phyloP scores from a whole-genome alignment of 1,139 yeast species.

The Yueomyces sp. region DNA sequence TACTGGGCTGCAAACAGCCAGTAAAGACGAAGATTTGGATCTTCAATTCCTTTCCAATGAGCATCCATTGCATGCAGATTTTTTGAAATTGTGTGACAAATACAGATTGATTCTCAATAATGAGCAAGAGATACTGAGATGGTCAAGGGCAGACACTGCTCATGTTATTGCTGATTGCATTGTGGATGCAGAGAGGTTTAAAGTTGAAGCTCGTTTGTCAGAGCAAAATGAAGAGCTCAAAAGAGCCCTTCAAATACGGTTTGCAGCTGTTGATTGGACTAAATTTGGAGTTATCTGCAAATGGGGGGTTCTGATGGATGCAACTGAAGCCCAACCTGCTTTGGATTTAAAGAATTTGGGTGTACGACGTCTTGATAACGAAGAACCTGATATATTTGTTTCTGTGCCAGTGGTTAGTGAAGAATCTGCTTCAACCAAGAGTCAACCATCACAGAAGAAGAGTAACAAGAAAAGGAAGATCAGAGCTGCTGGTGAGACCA shows the following conservation, averaged over 20 bases:
- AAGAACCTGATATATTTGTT: neutral
- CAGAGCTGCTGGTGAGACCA: conserved; percentile 55
- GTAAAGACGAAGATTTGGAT: conserved; percentile 34
- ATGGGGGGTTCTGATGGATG: conserved; percentile 5
- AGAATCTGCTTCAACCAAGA: conserved; percentile 6
- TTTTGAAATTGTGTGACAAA: conserved; percentile 39
- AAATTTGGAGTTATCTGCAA: conserved; percentile 34
- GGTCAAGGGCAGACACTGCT: neutral
- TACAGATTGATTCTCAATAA: conserved; percentile 28
- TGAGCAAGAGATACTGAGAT: conserved; percentile 12
- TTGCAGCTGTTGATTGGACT: conserved; percentile 79
- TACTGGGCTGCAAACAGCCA: neutral
- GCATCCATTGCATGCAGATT: conserved; percentile 55
- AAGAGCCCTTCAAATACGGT: conserved; percentile 35
- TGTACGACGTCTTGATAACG: neutral
- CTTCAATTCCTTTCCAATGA: conserved; percentile 52
- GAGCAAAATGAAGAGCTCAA: conserved; percentile 20
- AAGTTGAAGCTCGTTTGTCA: neutral
- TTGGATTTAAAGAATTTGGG: neutral
- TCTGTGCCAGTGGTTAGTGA: neutral
- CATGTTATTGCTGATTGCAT: neutral
- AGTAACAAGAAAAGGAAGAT: conserved; percentile 35
- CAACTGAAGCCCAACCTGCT: conserved; percentile 26
- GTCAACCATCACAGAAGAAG: conserved; percentile 5
- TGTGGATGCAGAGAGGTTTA: neutral